These are phyloP conservation scores for Trichoderma semiorbis DNA, from an alignment of 2,329 filamentous ascomycete species.

Conservation along the genomic window DNA sequence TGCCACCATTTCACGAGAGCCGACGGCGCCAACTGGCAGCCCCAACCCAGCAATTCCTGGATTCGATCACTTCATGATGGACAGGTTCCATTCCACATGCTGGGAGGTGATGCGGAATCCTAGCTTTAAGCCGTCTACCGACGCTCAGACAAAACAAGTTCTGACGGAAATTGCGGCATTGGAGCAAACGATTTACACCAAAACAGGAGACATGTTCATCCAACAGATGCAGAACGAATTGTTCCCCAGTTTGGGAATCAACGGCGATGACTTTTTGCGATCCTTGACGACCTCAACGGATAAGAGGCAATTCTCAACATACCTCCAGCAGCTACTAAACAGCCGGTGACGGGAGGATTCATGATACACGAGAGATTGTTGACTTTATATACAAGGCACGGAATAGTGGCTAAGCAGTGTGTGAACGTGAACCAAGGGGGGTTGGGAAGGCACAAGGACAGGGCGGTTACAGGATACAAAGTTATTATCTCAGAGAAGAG, in stretches of 20 bases:
- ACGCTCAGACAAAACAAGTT: conserved; percentile 85
- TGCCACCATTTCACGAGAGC: conserved; percentile 52
- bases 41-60: conserved; percentile 68
- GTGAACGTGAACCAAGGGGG: not conserved
- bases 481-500: not conserved
- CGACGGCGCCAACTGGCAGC: conserved; percentile 46
- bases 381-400: not conserved
- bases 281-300: conserved; percentile 57
- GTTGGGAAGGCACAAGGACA: not conserved
- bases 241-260: conserved; percentile 62
- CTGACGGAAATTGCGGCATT: conserved; percentile 82
- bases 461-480: not conserved
- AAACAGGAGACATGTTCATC: conserved; percentile 81
- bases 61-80: conserved; percentile 88
- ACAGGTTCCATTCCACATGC: conserved; percentile 80
- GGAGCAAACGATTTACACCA: conserved; percentile 85
- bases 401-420: not conserved
- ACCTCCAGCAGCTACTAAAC: conserved; percentile 58
- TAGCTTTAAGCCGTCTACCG: conserved; percentile 71
- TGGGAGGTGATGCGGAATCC: conserved; percentile 83
- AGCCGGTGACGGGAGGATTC: conserved; percentile 32
- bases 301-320: conserved; percentile 60
- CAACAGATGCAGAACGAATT: conserved; percentile 62
- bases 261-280: conserved; percentile 57
- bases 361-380: not conserved